Evolutionary conservation across 495 filamentous ascomycete species (phyloP).

Genomic region (Talaromyces borbonicus): DNA sequence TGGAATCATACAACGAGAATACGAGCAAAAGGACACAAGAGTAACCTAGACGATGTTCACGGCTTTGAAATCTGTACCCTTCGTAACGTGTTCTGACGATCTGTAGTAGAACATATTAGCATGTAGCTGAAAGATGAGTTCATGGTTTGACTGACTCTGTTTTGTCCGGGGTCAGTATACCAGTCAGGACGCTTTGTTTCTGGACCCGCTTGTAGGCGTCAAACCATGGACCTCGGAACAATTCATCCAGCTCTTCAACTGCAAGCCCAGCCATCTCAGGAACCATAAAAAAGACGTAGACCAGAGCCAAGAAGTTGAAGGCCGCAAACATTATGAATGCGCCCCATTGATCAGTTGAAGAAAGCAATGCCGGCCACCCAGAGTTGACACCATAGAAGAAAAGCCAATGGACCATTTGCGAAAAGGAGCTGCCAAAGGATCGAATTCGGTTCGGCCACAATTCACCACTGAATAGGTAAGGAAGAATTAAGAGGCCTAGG

Average conservation of each 20-base stretch:
- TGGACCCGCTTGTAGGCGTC: background rate
- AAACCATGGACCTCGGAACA: constrained; percentile 7
- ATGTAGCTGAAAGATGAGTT: too few species aligned
- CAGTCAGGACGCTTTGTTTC: too few species aligned
- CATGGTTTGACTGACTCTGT: too few species aligned
- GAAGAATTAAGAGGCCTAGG: constrained; percentile 9
- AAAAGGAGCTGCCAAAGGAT: constrained; percentile 11
- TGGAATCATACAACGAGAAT: too few species aligned
- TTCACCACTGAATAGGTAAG: constrained; percentile 15
- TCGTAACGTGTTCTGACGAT: too few species aligned
- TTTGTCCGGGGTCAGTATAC: too few species aligned
- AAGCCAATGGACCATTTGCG: constrained; percentile 15
- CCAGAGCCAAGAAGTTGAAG: constrained; percentile 4
- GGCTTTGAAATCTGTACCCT: too few species aligned
- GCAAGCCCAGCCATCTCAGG: constrained; percentile 12
- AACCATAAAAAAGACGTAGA: constrained; percentile 32
- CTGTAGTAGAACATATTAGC: too few species aligned
- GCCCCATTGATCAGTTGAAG: constrained; percentile 11
- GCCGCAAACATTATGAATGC: constrained; percentile 14
- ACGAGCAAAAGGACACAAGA: too few species aligned
- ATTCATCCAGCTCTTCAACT: constrained; percentile 12
- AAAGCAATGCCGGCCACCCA: constrained; percentile 10
- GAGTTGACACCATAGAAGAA: constrained; percentile 12
- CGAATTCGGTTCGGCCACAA: constrained; percentile 16
- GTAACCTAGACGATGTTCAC: too few species aligned